These are phyloP conservation scores for Aspergillus hiratsukae DNA, from an alignment of 2,329 filamentous ascomycete species.

Conservation along the genomic window DNA sequence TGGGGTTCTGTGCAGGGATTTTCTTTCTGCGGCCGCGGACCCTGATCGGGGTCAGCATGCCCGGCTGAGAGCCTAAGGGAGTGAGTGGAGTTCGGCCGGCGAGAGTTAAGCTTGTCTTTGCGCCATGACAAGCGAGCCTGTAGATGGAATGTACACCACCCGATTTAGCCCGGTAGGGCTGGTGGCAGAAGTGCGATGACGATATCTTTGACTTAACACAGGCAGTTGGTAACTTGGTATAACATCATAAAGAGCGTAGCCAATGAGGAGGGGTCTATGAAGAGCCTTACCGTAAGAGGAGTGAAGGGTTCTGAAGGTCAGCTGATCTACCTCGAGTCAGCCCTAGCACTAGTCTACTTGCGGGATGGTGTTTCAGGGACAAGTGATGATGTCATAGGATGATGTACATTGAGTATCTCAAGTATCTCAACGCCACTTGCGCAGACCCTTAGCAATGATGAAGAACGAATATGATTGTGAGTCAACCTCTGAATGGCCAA, in stretches of 20 bases:
- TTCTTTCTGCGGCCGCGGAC: conserved; percentile 27
- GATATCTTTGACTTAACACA: background rate
- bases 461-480: background rate
- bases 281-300: background rate
- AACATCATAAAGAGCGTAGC: background rate
- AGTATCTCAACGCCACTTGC: background rate
- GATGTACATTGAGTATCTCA: background rate
- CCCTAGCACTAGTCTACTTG: conserved; percentile 3
- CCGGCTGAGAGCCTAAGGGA: conserved; percentile 2
- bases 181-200: background rate
- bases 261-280: background rate
- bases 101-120: background rate
- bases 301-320: conserved; percentile 2
- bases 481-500: background rate
- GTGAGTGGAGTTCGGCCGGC: background rate
- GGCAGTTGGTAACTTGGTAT: too few species aligned
- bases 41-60: conserved; percentile 27
- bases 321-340: background rate
- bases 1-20: background rate
- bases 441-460: background rate
- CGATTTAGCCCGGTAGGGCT: background rate
- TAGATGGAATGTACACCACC: background rate
- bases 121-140: conserved; percentile 1
- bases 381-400: background rate
- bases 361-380: background rate